Base-by-base conservation (phyloP, 345 rosid species). In the Fremontodendron californicum region DNA sequence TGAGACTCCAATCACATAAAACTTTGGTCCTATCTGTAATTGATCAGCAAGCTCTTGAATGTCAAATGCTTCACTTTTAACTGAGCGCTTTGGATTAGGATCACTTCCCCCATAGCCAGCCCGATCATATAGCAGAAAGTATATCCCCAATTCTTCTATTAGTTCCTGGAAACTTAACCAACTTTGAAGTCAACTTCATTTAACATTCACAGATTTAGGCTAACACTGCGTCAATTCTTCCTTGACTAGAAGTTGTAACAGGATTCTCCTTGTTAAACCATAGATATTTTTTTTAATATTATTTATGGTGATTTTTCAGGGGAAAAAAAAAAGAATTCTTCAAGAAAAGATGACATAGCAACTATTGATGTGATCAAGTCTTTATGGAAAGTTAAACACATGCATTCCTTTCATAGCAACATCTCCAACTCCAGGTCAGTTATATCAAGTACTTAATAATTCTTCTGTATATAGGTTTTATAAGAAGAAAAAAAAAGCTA, bases 71-170 rank as follows among this genome's bases (percentile, higher is more conserved):
- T 91, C 99, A 8, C 93, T 92, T 86, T 90, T 89, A 54, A 93
- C 86, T 0, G 98, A 78, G 12, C 92, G 86, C 72, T 61, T 83
- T 3, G 88, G 91, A 81, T 91, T 93, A 16, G 89, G 93, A 71
- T 91, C 96, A 46, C 99, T 95, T 25, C 85, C 94, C 60, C 98
- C 97, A 58, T 95, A 95, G 18, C 99, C 99, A 21, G 99, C 98
- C 66, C 99, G 84, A 81, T 95, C 99, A 25, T 82, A 90, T 65
- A 78, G 74, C 86, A 93, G 80, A 77, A 95, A 78, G 76, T 87
- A 88, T 84, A 95, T 82, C 75, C 91, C 92, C 85, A 85, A 42
- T 77, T 90, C 90, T 63, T 90, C 90, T 66, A 89, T 82, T 46
- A 93, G 52, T 74, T 84, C 97, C 97, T 95, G 95, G 81, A 85